These are phyloP conservation scores for Sclerotinia borealis DNA, from an alignment of 2,329 filamentous ascomycete genomes.

Conservation along the genomic window DNA sequence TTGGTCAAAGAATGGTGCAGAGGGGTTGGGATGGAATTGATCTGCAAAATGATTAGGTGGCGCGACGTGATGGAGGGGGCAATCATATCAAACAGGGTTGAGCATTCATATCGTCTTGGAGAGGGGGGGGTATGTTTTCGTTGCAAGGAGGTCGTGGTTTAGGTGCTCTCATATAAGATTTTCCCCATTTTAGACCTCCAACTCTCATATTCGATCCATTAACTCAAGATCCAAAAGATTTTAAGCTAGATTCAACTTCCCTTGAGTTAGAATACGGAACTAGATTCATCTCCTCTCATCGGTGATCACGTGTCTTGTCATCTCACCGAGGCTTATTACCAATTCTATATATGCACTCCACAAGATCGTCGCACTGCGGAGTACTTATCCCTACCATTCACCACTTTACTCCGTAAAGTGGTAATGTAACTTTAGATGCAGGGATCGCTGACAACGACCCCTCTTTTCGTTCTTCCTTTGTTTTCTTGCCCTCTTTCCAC, in stretches of 20 bases:
- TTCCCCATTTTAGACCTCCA: too few relatives aligned
- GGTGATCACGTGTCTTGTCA: neutral
- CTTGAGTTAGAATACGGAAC: too few relatives aligned
- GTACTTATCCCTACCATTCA: neutral
- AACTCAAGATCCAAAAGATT: neutral
- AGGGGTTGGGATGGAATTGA: neutral
- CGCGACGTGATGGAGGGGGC: neutral
- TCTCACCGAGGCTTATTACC: neutral
- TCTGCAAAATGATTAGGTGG: neutral
- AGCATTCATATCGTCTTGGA: neutral
- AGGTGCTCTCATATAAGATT: neutral
- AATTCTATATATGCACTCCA: neutral
- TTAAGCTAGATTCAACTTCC: too few relatives aligned
- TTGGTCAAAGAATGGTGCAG: neutral
- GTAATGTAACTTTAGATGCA: too few relatives aligned
- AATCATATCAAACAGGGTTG: neutral
- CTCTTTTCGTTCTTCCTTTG: neutral
- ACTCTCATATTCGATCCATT: too few relatives aligned
- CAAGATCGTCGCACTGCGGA: neutral
- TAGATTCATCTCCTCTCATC: neutral
- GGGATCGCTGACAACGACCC: neutral
- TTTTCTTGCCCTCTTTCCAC: neutral
- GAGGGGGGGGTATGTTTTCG: neutral
- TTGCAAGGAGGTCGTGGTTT: neutral
- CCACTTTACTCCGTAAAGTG: too few relatives aligned